These are phyloP conservation scores for Bacterosira constricta DNA, from an alignment of 108 stramenopile species.

Conservation along the genomic window DNA sequence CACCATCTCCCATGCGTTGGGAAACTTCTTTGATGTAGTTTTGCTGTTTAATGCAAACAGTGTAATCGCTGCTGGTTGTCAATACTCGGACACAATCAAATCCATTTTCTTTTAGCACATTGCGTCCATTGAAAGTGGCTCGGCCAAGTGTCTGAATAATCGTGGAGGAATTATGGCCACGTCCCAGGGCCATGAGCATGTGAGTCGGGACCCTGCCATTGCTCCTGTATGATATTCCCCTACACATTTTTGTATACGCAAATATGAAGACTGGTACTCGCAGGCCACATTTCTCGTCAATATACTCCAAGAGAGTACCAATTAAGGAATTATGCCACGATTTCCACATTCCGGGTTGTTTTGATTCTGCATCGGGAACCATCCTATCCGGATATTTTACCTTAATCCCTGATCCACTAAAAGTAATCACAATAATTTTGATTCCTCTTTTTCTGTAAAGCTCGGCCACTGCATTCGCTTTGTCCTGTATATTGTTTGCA, in stretches of 20 bases:
- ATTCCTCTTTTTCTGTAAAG: conserved; percentile 2
- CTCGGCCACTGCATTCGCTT: conserved; percentile 22
- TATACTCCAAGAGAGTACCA: conserved; percentile 4
- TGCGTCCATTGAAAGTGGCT: conserved; percentile 47
- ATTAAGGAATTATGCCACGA: conserved; percentile 11
- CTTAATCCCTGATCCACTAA: conserved; percentile 9
- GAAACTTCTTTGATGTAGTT: conserved; percentile 24
- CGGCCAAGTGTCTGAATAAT: conserved; percentile 41
- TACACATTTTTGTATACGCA: conserved; percentile 43
- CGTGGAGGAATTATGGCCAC: conserved; percentile 28
- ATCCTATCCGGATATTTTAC: conserved; percentile 12
- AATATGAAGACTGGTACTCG: conserved; percentile 40
- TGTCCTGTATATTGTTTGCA: conserved; percentile 14
- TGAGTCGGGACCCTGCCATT: conserved; percentile 31
- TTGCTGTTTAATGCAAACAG: conserved; percentile 4
- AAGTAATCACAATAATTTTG: conserved; percentile 17
- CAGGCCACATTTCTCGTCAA: conserved; percentile 31
- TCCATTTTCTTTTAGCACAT: conserved; percentile 30
- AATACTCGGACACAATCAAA: conserved; percentile 20
- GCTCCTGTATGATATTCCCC: conserved; percentile 41
- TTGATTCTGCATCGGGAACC: neutral
- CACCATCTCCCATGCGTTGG: conserved; percentile 21
- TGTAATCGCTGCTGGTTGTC: conserved; percentile 16
- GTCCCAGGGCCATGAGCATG: conserved; percentile 32
- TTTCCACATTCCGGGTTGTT: neutral